A percentile compares a stretch with the other conserved stretches of the same genome.
Conservation (phyloP, 345 rosid genomes). For the Eucalyptus tenuipes region DNA sequence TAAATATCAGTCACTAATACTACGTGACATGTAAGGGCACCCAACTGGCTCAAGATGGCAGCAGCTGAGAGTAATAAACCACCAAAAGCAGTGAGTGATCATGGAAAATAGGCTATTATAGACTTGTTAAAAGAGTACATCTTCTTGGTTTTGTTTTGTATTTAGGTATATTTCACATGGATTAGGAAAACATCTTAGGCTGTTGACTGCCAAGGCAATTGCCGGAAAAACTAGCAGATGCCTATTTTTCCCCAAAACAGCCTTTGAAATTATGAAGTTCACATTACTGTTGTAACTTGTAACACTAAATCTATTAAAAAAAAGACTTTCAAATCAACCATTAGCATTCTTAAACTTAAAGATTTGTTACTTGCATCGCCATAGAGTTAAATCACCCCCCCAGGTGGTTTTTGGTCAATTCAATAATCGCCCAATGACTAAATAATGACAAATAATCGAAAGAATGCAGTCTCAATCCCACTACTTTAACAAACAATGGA, state of each 20-base stretch:
- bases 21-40: background rate
- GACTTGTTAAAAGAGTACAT: background rate
- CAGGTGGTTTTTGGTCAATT: too few species aligned
- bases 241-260: background rate
- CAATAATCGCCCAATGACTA: background rate
- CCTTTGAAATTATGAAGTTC: background rate
- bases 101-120: background rate
- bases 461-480: background rate
- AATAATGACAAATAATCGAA: background rate
- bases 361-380: background rate
- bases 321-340: background rate
- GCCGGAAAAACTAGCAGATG: background rate
- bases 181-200: background rate
- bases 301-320: background rate
- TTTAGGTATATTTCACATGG: background rate
- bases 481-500: background rate
- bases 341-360: background rate
- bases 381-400: too few species aligned
- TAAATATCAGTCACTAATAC: background rate
- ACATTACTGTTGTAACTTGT: background rate
- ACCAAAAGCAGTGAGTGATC: background rate
- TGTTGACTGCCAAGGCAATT: background rate
- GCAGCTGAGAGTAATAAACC: background rate
- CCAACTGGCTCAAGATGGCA: background rate
- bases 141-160: background rate